Evolutionary conservation across 192 early-diverging fungal species (phyloP), one percentile per base, ranked within the genome.

Genomic region (Umbelopsis sp.): DNA sequence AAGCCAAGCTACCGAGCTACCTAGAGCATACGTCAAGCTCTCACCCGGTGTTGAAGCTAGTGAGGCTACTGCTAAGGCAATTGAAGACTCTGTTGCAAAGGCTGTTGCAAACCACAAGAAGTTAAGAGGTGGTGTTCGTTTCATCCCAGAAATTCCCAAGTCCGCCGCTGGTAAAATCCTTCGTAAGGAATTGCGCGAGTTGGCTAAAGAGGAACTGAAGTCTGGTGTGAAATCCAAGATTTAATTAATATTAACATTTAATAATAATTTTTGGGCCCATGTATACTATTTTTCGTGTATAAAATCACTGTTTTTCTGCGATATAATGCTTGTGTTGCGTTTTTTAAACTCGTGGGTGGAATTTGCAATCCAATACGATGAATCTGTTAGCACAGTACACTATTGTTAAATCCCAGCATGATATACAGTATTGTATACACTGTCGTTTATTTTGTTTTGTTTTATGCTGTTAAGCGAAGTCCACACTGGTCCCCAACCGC

Each of bases 101-200:
- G 80, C 82, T 16, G 88, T 94, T 6, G 89, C 92, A 4, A 71
- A 78, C 22, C 88, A 94, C 80, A 97, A 97, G 84, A 79, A 87
- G 51, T 82, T 98, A 25, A 81, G 93, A 47, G 96, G 94, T 10
- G 96, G 94, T 14, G 87, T 96, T 16, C 79, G 75, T 3, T 86
- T 95, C 53, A 84, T 94, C 56, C 84, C 86, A 14, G 79, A 71
- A 26, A 87, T 96, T 41, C 94, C 93, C 41, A 94, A 94, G 74
- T 88, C 88, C 69, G 85, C 91, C 0, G 85, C 90, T 8, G 96
- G 95, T 47, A 96, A 96, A 80, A 95, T 96, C 59, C 81, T 97
- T 77, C 84, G 95, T 52, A 81, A 84, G 22, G 85, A 90, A n/a
- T 47, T 77, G 17, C 67, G 59, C 24, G 71, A 73, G 45, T 12